Evolutionary conservation across 2,329 filamentous ascomycete genomes (phyloP).

Genomic region (Apiospora hydei): DNA sequence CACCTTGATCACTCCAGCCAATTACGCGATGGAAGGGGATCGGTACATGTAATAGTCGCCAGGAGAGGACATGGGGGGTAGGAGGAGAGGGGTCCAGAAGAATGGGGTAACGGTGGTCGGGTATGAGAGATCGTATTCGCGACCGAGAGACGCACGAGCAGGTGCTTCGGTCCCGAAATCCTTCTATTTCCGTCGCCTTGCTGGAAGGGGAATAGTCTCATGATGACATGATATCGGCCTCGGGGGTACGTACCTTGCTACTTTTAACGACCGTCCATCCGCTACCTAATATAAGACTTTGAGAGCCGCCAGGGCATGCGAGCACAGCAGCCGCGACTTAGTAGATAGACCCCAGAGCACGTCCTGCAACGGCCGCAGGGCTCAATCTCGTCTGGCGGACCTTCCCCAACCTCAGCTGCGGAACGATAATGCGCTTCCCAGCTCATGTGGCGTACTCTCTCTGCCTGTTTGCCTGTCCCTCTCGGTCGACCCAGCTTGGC

Average conservation of each 20-base stretch:
- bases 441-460: background rate
- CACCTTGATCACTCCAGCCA: background rate
- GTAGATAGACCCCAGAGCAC: background rate
- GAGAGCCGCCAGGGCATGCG: background rate
- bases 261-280: background rate
- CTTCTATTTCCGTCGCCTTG: background rate
- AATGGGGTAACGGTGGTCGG: background rate
- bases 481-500: background rate
- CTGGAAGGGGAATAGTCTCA: conserved; percentile 3
- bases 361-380: background rate
- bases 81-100: background rate
- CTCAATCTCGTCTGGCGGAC: background rate
- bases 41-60: background rate
- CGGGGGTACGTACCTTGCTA: conserved; percentile 1
- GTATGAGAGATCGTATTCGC: background rate
- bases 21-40: background rate
- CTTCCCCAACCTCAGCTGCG: conserved; percentile 16
- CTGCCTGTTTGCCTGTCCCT: background rate
- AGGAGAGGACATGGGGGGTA: background rate
- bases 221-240: background rate
- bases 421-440: conserved; percentile 12
- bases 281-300: background rate
- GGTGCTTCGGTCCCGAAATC: conserved; percentile 5
- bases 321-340: background rate
- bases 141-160: background rate